Base-by-base conservation (phyloP, 164 flowering plant genomes). In the Vitis cinerea region DNA sequence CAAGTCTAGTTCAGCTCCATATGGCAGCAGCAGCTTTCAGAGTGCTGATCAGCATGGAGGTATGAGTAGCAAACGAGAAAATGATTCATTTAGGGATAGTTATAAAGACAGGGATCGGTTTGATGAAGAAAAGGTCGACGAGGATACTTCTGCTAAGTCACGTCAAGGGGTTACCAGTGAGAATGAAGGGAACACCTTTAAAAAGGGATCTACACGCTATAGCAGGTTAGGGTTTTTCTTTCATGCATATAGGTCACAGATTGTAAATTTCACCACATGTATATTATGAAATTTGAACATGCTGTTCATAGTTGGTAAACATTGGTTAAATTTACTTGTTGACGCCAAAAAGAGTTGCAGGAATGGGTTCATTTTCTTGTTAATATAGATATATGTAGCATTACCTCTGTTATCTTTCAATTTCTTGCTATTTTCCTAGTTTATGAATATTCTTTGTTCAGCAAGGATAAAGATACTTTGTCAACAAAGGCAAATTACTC, bases 1-100 rank as follows among this genome's bases (percentile, higher is more conserved):
- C 53, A 96, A 92, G 81, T 86, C 99, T 54, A 82, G 90, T 76
- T 70, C 90, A 72, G 78, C 90, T 23, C 80, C 97, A 51, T 81
- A 48, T 61, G 77, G 88, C 69, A 74, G 91, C 65, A 70, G 91
- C 79, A 79, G 82, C 75, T 85, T 70, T 74, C 81, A 72, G 44
- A 73, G 76, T 57, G 76, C 80, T 71, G 88, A 83, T 64, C 78
- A 75, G 50, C 90, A 87, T 81, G 94, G 88, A 74, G 88, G 90
- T 44, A 37, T 76, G 9, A 66, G 90, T 63, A 75, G 81, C 68
- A 60, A 77, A 56, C 71, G 51, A 63, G 88, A 83, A 49, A 71
- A 78, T 70, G 88, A 84, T 19, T 65, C 78, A 29, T 85, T 72
- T 70, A 79, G 68, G 52, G 90, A 83, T 71, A 83, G 77, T 67